Evolutionary conservation across 192 early-diverging fungal genomes (phyloP), one percentile per base, ranked within the genome.

Genomic region (Dimargaris cristalligena): DNA sequence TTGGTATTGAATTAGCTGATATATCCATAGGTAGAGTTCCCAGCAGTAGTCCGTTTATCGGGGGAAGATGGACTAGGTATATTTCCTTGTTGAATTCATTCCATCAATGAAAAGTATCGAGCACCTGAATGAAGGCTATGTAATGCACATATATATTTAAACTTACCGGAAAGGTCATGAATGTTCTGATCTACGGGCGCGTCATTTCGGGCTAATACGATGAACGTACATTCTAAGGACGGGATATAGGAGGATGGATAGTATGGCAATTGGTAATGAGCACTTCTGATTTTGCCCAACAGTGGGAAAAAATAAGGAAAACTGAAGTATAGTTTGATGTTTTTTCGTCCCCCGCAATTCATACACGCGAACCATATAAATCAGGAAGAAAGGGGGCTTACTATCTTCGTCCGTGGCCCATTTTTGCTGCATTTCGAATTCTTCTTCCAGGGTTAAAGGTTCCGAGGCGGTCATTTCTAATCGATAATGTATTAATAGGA

Each of bases 381-480:
- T 46, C 30, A 45, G 35, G 32, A 20, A 57, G 50, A 9, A 48
- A 2, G 46, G 22, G 52, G 31, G 57, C 69, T 44, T 69, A 83
- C 78, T 94, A 35, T 91, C 77, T 26, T 81, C 77, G 63, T 98
- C 94, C 11, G 70, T 65, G 49, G 78, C 76, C 94, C 94, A 98
- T 0, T 86, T 81, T 65, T 77, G 69, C 60, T 94, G 92, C 94
- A 98, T 98, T 26, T 72, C 88, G 58, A 89, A 94, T 60, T 98
- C 94, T 75, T 96, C 92, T 13, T 92, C 85, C 23, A 98, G 67
- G 4, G 78, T 80, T 47, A 98, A 75, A 13, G 93, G 92, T 67
- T 98, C 92, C 9, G 92, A 95, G 2, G 90, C 94, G 14, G 92
- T 97, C 85, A 90, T 86, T 64, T 91, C 92, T 85, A n/a, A n/a